Percentiles rank a stretch among this genome's conserved stretches.
These are phyloP conservation scores for Bretschneidera sinensis DNA, from an alignment of 345 rosid genomes.

Conservation along the genomic window DNA sequence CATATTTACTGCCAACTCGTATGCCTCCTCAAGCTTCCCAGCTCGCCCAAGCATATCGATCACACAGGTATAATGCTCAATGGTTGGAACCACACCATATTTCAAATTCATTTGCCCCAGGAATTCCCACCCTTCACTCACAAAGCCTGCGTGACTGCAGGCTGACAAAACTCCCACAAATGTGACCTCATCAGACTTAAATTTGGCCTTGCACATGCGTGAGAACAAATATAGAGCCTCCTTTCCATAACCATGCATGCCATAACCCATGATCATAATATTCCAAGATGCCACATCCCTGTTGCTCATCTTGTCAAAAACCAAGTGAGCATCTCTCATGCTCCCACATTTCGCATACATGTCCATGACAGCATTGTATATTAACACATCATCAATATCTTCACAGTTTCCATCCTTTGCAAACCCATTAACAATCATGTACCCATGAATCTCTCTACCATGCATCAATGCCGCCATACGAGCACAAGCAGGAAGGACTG, in stretches of 20 bases:
- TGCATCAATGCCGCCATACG: slow-evolving; percentile 48
- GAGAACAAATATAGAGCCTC: slow-evolving; percentile 50
- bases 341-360: slow-evolving; percentile 65
- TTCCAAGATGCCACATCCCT: slow-evolving; percentile 64
- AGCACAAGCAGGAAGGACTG: slow-evolving; percentile 54
- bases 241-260: slow-evolving; percentile 45
- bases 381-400: slow-evolving; percentile 22
- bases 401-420: slow-evolving; percentile 17
- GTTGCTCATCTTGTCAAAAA: slow-evolving; percentile 38
- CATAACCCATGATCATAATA: slow-evolving; percentile 57
- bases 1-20: slow-evolving; percentile 37
- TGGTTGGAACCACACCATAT: slow-evolving; percentile 43
- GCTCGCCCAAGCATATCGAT: slow-evolving; percentile 77
- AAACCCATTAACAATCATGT: slow-evolving; percentile 39
- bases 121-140: slow-evolving; percentile 38
- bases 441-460: slow-evolving; percentile 49
- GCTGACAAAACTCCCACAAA: slow-evolving; percentile 54
- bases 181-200: slow-evolving; percentile 52
- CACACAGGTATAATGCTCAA: slow-evolving; percentile 59
- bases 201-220: slow-evolving; percentile 30
- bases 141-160: slow-evolving; percentile 60
- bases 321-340: slow-evolving; percentile 42
- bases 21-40: slow-evolving; percentile 53
- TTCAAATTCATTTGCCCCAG: slow-evolving; percentile 37
- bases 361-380: slow-evolving; percentile 45